phyloP scores from a whole-genome alignment of 1,284 basidiomycete species.

The Gymnopus androsaceus region DNA sequence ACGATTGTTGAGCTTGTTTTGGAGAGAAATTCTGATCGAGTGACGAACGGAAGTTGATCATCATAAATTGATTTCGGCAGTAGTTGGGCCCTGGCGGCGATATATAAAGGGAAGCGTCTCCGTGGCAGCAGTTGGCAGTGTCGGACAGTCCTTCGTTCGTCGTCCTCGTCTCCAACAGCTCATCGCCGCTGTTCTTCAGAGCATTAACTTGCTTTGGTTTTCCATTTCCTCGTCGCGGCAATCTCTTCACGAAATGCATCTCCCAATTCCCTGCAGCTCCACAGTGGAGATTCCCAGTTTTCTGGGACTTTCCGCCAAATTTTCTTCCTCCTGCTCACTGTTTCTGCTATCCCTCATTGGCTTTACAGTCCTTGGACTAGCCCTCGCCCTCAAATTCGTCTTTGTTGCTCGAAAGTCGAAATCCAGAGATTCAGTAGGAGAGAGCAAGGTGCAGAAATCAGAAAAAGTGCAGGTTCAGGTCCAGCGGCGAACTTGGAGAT shows the following conservation, averaged over 20 bases:
- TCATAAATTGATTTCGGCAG: too few species aligned
- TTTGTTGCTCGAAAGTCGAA: conserved; percentile 5
- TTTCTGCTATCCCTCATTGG: conserved; percentile 11
- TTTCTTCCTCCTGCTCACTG: conserved; percentile 9
- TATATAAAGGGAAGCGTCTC: background rate
- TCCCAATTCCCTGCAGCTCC: conserved; percentile 16
- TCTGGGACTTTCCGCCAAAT: conserved; percentile 15
- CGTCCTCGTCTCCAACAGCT: conserved; percentile 5
- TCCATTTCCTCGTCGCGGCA: background rate
- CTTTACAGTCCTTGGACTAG: conserved; percentile 1
- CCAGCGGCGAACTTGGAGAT: conserved; percentile 33
- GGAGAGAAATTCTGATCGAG: too few species aligned
- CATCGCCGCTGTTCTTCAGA: background rate
- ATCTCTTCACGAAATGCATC: conserved; percentile 8
- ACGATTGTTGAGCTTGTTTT: too few species aligned
- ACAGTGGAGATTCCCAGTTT: conserved; percentile 12
- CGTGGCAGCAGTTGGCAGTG: background rate
- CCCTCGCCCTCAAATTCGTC: background rate
- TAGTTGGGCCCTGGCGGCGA: background rate
- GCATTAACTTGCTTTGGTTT: conserved; percentile 4
- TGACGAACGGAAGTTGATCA: too few species aligned
- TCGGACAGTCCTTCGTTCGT: background rate
- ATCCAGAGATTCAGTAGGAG: conserved; percentile 1
- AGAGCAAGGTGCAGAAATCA: background rate
- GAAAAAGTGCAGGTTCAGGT: conserved; percentile 6